Conservation (phyloP, 176 grass and related monocot species). For the Bonia amplexicaulis region DNA sequence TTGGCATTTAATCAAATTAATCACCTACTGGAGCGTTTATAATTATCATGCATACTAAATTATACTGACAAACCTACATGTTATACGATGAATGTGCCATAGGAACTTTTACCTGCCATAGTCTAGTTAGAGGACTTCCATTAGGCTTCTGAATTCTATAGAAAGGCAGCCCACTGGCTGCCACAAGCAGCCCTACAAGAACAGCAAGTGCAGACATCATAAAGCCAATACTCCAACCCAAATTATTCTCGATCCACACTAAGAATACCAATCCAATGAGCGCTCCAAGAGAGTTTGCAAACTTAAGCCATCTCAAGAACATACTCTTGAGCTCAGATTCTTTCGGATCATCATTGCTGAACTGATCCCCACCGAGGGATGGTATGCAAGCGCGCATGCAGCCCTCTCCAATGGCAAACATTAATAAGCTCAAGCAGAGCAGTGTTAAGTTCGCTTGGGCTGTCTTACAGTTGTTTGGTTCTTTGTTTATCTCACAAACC, state of each 20-base stretch:
- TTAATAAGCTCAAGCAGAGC: conserved; percentile 29
- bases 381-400: conserved; percentile 41
- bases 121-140: conserved; percentile 21
- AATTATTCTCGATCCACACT: conserved; percentile 46
- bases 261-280: conserved; percentile 37
- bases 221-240: conserved; percentile 41
- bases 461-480: conserved; percentile 30
- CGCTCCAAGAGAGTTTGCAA: conserved; percentile 33
- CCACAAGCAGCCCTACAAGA: conserved; percentile 36
- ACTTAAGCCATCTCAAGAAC: conserved; percentile 27
- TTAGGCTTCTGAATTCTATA: conserved; percentile 29
- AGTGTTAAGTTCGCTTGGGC: conserved; percentile 22
- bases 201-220: conserved; percentile 30
- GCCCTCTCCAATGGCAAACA: conserved; percentile 37
- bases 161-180: conserved; percentile 35
- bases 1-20: not conserved
- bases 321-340: conserved; percentile 7
- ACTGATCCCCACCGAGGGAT: conserved; percentile 36
- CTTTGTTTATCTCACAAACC: conserved; percentile 42
- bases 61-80: not conserved
- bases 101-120: conserved; percentile 28
- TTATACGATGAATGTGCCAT: not conserved
- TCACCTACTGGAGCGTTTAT: not conserved
- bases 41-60: not conserved
- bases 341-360: conserved; percentile 11